Base-by-base conservation (phyloP, 129 eudicot genomes). In the Arctium minus region DNA sequence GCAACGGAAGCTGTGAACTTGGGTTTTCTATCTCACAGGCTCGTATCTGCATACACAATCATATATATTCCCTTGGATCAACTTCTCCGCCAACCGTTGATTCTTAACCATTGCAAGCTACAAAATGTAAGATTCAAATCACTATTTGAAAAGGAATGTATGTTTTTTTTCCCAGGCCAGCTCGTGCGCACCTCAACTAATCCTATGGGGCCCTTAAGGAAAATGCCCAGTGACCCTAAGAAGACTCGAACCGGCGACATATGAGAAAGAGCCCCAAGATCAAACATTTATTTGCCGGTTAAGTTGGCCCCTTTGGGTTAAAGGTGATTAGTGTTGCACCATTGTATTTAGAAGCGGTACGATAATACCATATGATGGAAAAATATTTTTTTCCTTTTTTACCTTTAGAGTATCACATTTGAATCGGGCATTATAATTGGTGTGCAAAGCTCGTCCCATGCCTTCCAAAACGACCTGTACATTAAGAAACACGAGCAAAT, bases 51-150 rank as follows among this genome's bases (percentile, higher is more conserved):
- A 96, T 11, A 96, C 99, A 46, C 99, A 96, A 77, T 96, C 98
- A 31, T 96, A 96, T 81, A 96, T 90, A 67, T 92, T 96, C 33
- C 99, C 99, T 32, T 89, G 56, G 31, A 96, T 88, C 88, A 96
- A 86, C 91, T 96, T 96, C 80, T 92, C 99, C 6, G 99, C 99
- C 86, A 96, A 81, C 68, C 98, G 89, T 81, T 96, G 99, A 80
- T 96, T 96, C 93, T 96, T 96, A 90, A 96, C 99, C 99, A 96
- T 96, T 0, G 99, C 99, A 73, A 96, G 98, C 98, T 93, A 82
- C 68, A 80, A 38, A 18, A 81, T 3, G 9, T 60, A 60, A 60
- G 9, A 60, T 60, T 56, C 9, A 60, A 17, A 60, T 60, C 29
- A 56, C 67, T n/a, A 17, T 15, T 27, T 13, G 18, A 60, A 60